A percentile compares a stretch with the other conserved stretches of the same genome.
Conservation (phyloP, 2,329 filamentous ascomycete genomes). For the Phialophora verrucosa region DNA sequence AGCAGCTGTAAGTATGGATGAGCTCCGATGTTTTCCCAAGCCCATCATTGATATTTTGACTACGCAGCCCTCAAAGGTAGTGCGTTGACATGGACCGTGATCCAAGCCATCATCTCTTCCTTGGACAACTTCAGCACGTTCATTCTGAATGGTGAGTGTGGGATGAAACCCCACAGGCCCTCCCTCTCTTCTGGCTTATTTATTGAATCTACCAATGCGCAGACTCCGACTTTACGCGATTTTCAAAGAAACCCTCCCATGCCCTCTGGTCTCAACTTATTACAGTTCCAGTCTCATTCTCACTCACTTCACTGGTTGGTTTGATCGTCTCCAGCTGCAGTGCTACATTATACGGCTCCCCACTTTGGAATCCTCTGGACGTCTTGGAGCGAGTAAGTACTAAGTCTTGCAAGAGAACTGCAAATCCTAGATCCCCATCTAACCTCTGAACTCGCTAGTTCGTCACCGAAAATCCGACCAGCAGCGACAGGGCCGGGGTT, state of each 20-base stretch:
- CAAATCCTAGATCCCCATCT: background rate
- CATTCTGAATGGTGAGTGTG: conserved; percentile 64
- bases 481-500: conserved; percentile 69
- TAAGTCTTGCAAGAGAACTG: background rate
- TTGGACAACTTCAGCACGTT: conserved; percentile 90
- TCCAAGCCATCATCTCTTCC: conserved; percentile 83
- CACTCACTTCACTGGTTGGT: conserved; percentile 82
- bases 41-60: conserved; percentile 7
- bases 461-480: conserved; percentile 11
- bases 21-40: conserved; percentile 2
- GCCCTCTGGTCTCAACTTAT: conserved; percentile 17
- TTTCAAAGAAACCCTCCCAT: conserved; percentile 57
- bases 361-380: conserved; percentile 76
- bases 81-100: conserved; percentile 76
- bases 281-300: conserved; percentile 73
- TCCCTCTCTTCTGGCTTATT: background rate
- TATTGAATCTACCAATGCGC: background rate
- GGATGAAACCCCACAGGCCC: background rate
- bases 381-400: conserved; percentile 72
- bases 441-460: conserved; percentile 54
- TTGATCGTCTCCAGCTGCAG: conserved; percentile 78
- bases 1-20: conserved; percentile 50
- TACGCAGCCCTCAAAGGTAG: conserved; percentile 61
- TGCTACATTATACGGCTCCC: conserved; percentile 61
- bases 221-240: conserved; percentile 80